Evolutionary conservation across 192 early-diverging fungal species (phyloP), one percentile per base, ranked within the genome.

Genomic region (Podila horticola): DNA sequence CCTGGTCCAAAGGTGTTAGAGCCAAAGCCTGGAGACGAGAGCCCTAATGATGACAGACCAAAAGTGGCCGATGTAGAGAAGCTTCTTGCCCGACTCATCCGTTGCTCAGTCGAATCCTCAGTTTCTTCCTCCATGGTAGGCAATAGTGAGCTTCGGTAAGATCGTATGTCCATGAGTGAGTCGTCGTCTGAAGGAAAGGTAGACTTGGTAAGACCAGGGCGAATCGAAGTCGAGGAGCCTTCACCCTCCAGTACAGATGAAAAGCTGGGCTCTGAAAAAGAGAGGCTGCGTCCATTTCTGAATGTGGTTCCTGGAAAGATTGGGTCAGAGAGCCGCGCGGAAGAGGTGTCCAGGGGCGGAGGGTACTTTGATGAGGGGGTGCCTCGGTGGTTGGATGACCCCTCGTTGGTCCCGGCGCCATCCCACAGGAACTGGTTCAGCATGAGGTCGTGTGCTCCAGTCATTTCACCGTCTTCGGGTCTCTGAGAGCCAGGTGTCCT

Each of bases 61-160:
- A 72, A 58, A 22, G 76, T 34, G 11, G 76, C 76, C 30, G 76
- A 81, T 2, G 76, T 81, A 4, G 76, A 81, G 19, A 69, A 81
- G 31, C 76, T 81, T 45, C 76, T 66, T 11, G 71, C 41, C 1
- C 76, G 76, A 33, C 6, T 68, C 22, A 65, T 60, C 13, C 76
- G 64, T 20, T 70, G 66, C 36, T 81, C 76, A 7, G 33, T 26
- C 34, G 70, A 12, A 38, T 81, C 76, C 45, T 81, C 76, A 9
- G 66, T 28, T 62, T 81, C 76, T 34, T 81, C 76, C 24, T 81
- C 76, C 76, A 81, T 81, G 29, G 62, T 81, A 5, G 76, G 70
- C 28, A 81, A 57, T 45, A 45, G 41, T 20, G 70, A 60, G 17
- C 66, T 69, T 41, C 75, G 45, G 59, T 72, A 79, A 34, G 69